Conservation (phyloP, 768 basidiomycete genomes). For the Rhodocollybia butyracea region DNA sequence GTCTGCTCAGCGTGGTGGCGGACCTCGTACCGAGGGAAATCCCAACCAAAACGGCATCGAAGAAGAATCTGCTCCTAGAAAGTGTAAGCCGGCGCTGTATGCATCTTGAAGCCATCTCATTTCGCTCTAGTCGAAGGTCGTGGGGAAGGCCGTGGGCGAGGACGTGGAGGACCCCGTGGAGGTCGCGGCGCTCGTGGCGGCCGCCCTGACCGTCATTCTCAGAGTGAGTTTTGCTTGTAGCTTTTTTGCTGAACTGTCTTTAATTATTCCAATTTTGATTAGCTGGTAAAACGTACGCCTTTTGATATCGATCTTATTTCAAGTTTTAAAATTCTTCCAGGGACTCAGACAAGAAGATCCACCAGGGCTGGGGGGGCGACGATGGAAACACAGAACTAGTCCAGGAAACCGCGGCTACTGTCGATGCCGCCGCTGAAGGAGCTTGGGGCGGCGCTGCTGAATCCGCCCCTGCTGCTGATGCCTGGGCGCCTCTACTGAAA, state of each 20-base stretch:
- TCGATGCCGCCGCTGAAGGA: conserved; percentile 63
- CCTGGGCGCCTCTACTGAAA: conserved; percentile 23
- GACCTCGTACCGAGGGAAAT: conserved; percentile 14
- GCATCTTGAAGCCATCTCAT: conserved; percentile 10
- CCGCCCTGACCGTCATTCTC: conserved; percentile 82
- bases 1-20: conserved; percentile 33
- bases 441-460: conserved; percentile 25
- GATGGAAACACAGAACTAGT: conserved; percentile 83
- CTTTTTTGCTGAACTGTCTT: no score
- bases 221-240: no score
- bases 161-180: conserved; percentile 49
- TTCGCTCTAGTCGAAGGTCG: conserved; percentile 38
- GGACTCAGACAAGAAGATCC: conserved; percentile 93
- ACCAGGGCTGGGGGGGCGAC: conserved; percentile 94
- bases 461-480: conserved; percentile 24
- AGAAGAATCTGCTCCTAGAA: conserved; percentile 22
- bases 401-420: conserved; percentile 70
- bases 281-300: conserved; percentile 75
- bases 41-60: conserved; percentile 23
- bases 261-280: no score
- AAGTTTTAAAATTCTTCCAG: conserved; percentile 34
- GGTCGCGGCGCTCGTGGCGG: conserved; percentile 54
- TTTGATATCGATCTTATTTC: neutral
- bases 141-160: conserved; percentile 50
- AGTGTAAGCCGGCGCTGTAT: conserved; percentile 28